phyloP scores from a whole-genome alignment of 73 alveolate genomes.

The Tetrahymena thermophila region DNA sequence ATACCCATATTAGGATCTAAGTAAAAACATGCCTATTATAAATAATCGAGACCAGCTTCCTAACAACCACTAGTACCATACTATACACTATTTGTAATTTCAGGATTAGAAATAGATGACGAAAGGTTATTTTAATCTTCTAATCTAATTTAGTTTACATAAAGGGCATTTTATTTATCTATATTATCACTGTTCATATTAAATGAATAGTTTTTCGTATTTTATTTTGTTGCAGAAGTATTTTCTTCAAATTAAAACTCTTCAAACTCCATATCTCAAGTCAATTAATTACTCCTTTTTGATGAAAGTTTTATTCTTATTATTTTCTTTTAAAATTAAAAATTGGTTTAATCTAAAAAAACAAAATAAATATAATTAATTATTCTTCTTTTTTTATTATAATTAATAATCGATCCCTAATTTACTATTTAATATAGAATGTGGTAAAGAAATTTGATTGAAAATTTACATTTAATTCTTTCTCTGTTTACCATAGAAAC shows the following conservation, averaged over 20 bases:
- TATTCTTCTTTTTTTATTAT: too few species aligned
- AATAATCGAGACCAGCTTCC: neutral
- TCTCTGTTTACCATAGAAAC: neutral
- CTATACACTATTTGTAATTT: neutral
- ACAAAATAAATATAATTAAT: neutral
- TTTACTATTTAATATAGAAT: neutral
- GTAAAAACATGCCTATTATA: neutral
- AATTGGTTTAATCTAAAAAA: too few species aligned
- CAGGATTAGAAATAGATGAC: neutral
- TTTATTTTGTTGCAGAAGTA: neutral
- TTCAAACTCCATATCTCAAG: neutral
- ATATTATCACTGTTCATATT: neutral
- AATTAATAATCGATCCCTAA: neutral
- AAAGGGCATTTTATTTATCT: too few species aligned
- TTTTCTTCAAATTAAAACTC: neutral
- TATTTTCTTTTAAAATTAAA: neutral
- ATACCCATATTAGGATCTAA: neutral
- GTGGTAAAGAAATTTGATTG: neutral
- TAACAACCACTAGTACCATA: neutral
- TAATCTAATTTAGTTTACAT: neutral
- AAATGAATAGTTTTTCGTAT: neutral
- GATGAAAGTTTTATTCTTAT: neutral
- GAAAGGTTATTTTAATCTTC: neutral
- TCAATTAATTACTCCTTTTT: neutral
- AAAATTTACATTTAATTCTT: neutral